Conservation (phyloP, 257 asterid species). For the Solanum piurae region DNA sequence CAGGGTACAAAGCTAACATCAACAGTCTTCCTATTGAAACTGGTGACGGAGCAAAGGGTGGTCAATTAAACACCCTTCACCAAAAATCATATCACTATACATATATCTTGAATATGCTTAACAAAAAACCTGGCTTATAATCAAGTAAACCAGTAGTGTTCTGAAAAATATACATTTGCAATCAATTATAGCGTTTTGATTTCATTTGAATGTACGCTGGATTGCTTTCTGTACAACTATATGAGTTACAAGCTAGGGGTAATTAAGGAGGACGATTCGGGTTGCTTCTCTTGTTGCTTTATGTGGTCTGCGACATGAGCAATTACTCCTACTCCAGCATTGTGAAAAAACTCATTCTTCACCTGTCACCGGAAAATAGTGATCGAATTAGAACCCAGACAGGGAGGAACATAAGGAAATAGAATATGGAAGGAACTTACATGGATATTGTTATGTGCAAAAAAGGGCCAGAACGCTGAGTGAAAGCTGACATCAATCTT, state of each 20-base stretch:
- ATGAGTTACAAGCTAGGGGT: conserved; percentile 46
- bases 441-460: conserved; percentile 80
- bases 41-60: not conserved
- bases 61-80: not conserved
- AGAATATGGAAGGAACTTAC: conserved; percentile 22
- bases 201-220: not conserved
- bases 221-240: not conserved
- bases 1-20: not conserved
- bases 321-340: conserved; percentile 83
- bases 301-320: conserved; percentile 85
- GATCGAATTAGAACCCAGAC: not conserved
- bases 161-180: not conserved
- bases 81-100: not conserved
- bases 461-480: conserved; percentile 70
- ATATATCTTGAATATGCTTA: not conserved
- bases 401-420: not conserved
- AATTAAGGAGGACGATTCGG: conserved; percentile 29
- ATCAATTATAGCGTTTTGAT: not conserved
- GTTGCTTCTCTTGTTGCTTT: conserved; percentile 57
- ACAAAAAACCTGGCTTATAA: not conserved
- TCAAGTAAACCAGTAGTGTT: not conserved
- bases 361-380: conserved; percentile 35
- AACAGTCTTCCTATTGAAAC: not conserved
- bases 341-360: conserved; percentile 69
- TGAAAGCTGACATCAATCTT: conserved; percentile 87